Percentiles rank a stretch among this genome's conserved stretches.
Evolutionary conservation across 1,284 basidiomycete genomes (phyloP).

Genomic region (Marasmius fiardii): DNA sequence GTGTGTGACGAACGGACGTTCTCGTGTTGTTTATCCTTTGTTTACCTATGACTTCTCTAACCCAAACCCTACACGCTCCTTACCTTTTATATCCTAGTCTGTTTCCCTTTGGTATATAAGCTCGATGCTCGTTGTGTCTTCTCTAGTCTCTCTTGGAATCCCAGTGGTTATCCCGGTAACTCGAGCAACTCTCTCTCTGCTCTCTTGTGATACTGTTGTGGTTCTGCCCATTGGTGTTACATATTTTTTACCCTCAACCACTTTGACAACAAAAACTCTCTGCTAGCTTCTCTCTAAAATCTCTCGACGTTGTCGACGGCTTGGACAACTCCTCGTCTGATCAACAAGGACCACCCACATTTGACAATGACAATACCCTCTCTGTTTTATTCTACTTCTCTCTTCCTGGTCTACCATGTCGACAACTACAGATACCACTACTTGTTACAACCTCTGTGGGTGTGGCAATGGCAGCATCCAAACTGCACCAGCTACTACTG

Average conservation of each 20-base stretch:
- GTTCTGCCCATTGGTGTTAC: background rate
- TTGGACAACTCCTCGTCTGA: slow-evolving; percentile 1
- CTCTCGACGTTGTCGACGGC: background rate
- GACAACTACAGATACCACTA: background rate
- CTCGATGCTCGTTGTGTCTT: too few relatives aligned
- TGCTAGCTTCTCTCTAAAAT: too few relatives aligned
- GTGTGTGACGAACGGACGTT: too few relatives aligned
- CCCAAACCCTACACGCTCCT: too few relatives aligned
- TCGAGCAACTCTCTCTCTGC: background rate
- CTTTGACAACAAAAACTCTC: too few relatives aligned
- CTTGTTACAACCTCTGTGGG: background rate
- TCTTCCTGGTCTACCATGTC: background rate
- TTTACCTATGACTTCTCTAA: too few relatives aligned
- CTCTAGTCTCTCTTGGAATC: too few relatives aligned
- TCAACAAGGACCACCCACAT: slow-evolving; percentile 1
- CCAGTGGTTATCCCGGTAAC: too few relatives aligned
- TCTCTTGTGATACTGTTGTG: background rate
- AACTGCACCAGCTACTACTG: background rate
- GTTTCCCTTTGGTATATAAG: too few relatives aligned
- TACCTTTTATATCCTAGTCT: too few relatives aligned
- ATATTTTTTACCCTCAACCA: too few relatives aligned
- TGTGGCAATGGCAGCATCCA: background rate
- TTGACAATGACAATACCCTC: background rate
- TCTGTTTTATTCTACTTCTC: background rate
- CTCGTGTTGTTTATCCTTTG: too few relatives aligned